phyloP scores from a whole-genome alignment of 768 basidiomycete genomes.

The Cubamyces lactineus region DNA sequence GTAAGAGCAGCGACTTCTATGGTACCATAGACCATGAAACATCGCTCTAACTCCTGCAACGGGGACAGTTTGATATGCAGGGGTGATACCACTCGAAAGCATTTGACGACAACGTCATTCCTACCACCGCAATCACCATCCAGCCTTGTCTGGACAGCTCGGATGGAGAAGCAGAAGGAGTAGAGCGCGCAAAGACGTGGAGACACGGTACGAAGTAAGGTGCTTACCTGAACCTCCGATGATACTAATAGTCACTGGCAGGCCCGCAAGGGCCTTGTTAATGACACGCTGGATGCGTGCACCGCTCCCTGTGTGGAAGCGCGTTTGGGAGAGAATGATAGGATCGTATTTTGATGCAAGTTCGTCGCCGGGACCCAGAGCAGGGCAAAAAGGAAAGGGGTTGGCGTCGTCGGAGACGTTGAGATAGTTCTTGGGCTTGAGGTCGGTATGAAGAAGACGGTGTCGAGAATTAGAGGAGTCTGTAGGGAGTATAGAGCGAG shows the following conservation, averaged over 20 bases:
- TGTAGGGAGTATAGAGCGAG: constrained; percentile 56
- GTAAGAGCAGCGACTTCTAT: constrained; percentile 4
- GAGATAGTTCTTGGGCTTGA: constrained; percentile 82
- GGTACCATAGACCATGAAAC: background rate
- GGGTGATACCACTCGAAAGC: background rate
- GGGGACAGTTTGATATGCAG: background rate
- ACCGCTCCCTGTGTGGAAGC: constrained; percentile 79
- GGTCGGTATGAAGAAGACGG: constrained; percentile 39
- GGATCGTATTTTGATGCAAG: constrained; percentile 81
- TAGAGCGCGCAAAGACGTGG: background rate
- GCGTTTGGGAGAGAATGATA: constrained; percentile 69
- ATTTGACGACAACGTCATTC: background rate
- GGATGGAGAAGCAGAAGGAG: background rate
- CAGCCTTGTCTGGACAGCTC: background rate
- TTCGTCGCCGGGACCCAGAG: constrained; percentile 80
- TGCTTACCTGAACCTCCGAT: constrained; percentile 84
- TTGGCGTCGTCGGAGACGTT: constrained; percentile 57
- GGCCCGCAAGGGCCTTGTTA: constrained; percentile 80
- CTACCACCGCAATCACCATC: constrained; percentile 5
- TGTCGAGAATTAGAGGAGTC: constrained; percentile 34
- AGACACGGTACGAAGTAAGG: background rate
- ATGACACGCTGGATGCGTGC: constrained; percentile 82
- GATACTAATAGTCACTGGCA: constrained; percentile 88
- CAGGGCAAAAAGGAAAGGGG: constrained; percentile 92
- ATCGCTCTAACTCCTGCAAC: constrained; percentile 4